These are phyloP conservation scores for Lactuca saligna DNA, from an alignment of 129 eudicot species.

Conservation along the genomic window DNA sequence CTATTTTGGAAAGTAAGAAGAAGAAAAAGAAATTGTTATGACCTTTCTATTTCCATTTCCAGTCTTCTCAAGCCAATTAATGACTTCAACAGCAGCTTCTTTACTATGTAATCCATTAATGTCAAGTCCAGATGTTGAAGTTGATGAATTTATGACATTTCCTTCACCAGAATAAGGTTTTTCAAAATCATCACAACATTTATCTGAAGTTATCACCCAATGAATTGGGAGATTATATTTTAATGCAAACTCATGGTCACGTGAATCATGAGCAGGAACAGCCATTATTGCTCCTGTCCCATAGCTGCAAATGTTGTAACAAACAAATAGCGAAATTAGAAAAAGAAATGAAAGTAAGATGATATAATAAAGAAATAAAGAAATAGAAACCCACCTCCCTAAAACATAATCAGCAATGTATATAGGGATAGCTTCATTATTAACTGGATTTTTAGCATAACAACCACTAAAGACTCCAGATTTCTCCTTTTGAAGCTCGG, in stretches of 20 bases:
- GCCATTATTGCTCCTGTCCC: conserved; percentile 99
- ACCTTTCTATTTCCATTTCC: conserved; percentile 89
- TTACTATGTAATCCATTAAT: conserved; percentile 76
- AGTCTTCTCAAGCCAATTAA: conserved; percentile 79
- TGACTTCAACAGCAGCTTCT: conserved; percentile 70
- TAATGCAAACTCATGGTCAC: conserved; percentile 89
- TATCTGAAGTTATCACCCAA: conserved; percentile 80
- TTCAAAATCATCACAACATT: conserved; percentile 40
- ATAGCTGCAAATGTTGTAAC: conserved; percentile 49
- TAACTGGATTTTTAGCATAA: conserved; percentile 89
- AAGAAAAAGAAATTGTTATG: background rate
- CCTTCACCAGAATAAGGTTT: conserved; percentile 83
- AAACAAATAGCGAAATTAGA: background rate
- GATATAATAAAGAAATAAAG: conserved; percentile 1
- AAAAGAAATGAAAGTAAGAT: background rate
- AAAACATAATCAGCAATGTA: conserved; percentile 97
- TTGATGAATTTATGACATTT: conserved; percentile 66
- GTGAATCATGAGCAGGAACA: conserved; percentile 96
- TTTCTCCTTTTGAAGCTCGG: conserved; percentile 95
- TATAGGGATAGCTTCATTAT: conserved; percentile 78
- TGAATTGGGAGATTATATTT: conserved; percentile 66
- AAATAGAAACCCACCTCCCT: conserved; percentile 61
- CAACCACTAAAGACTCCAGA: conserved; percentile 91
- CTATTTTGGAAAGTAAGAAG: background rate
- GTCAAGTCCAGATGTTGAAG: conserved; percentile 62